Percentiles rank a stretch among this genome's conserved stretches.
phyloP scores from a whole-genome alignment of 106 monocot genomes.

The Agapanthus africanus region DNA sequence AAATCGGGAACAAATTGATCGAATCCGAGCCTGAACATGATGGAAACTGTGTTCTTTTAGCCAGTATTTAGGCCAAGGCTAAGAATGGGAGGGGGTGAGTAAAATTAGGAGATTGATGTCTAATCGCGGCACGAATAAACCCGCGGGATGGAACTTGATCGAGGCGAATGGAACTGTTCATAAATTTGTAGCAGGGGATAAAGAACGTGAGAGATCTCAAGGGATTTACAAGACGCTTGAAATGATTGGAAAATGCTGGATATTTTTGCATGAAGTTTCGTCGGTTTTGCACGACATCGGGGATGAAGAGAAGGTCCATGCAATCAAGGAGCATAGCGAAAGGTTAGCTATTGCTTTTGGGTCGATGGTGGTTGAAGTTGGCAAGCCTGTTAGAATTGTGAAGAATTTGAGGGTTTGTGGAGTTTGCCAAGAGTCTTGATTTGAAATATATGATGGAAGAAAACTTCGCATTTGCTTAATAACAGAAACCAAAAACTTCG shows the following conservation, averaged over 20 bases:
- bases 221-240: slow-evolving; percentile 37
- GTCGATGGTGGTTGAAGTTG: slow-evolving; percentile 30
- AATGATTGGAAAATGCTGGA: slow-evolving; percentile 24
- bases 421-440: slow-evolving; percentile 61
- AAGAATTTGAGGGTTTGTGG: slow-evolving; percentile 58
- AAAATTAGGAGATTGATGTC: slow-evolving; percentile 44
- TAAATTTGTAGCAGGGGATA: slow-evolving; percentile 51
- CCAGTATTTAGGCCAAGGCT: slow-evolving; percentile 51
- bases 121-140: slow-evolving; percentile 33
- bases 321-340: slow-evolving; percentile 50
- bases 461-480: too few relatives aligned
- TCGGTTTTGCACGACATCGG: slow-evolving; percentile 54
- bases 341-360: slow-evolving; percentile 65
- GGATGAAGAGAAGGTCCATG: slow-evolving; percentile 56
- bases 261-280: slow-evolving; percentile 36
- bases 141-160: slow-evolving; percentile 63
- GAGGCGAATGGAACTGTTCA: slow-evolving; percentile 39
- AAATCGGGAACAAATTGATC: slow-evolving; percentile 48
- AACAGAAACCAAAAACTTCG: too few relatives aligned
- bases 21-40: slow-evolving; percentile 54
- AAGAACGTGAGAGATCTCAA: slow-evolving; percentile 21
- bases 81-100: slow-evolving; percentile 49
- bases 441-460: too few relatives aligned
- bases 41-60: slow-evolving; percentile 66
- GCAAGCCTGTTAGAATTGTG: slow-evolving; percentile 33